phyloP scores from a whole-genome alignment of 805 yeast genomes.

The Kuraishia cidri region DNA sequence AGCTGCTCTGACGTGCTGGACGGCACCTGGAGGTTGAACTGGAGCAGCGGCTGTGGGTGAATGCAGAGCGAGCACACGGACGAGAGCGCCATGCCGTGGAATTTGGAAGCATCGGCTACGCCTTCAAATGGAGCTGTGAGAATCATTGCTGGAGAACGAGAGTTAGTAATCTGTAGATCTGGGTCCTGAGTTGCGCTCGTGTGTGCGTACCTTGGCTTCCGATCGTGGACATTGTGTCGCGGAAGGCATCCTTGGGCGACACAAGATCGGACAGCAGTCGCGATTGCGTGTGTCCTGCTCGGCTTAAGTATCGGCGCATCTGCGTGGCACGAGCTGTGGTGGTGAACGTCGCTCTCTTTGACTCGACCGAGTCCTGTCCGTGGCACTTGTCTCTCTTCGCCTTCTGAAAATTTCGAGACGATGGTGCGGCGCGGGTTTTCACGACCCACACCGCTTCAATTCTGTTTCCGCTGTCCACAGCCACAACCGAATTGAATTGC shows the following conservation, averaged over 20 bases:
- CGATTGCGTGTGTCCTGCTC: no score
- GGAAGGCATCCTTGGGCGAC: conserved; percentile 12
- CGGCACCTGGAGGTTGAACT: conserved; percentile 82
- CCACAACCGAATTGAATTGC: no score
- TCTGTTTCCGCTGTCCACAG: no score
- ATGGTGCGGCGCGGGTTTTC: no score
- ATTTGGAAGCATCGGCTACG: conserved; percentile 9
- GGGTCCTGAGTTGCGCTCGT: conserved; percentile 3
- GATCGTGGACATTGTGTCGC: conserved; percentile 23
- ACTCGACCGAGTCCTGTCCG: no score
- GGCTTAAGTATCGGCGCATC: no score
- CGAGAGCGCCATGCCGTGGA: conserved; percentile 78
- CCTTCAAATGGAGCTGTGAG: conserved; percentile 37
- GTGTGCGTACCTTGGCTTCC: conserved; percentile 22
- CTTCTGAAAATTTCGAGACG: no score
- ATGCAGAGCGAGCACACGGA: conserved; percentile 80
- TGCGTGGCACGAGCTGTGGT: no score
- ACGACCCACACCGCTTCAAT: no score
- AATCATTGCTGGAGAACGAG: conserved; percentile 33
- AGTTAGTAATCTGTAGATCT: background rate
- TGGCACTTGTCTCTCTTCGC: no score
- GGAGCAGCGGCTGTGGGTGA: conserved; percentile 68
- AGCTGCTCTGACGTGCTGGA: conserved; percentile 68
- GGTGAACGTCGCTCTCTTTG: no score
- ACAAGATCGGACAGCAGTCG: no score